Evolutionary conservation across 805 yeast genomes (phyloP).

Genomic region (Ogataea parapolymorpha): DNA sequence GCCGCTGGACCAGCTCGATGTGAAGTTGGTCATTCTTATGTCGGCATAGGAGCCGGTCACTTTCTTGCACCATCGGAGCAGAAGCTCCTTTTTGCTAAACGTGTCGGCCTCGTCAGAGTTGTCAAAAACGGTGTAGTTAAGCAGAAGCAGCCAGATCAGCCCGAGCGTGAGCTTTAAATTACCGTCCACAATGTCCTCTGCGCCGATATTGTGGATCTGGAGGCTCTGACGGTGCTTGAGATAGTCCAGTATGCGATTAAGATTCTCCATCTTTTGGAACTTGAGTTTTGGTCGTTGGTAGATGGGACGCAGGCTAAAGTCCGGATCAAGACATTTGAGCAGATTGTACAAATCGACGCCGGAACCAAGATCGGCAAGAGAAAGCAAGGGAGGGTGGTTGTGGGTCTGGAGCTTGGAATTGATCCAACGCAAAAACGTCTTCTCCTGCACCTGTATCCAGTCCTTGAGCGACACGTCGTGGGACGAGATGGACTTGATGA

Average conservation of each 20-base stretch:
- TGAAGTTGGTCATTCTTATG: constrained; percentile 45
- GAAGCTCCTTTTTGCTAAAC: constrained; percentile 36
- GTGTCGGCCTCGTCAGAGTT: constrained; percentile 10
- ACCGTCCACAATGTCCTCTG: constrained; percentile 49
- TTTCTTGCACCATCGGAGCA: constrained; percentile 53
- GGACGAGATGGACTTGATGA: constrained; percentile 7
- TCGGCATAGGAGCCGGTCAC: constrained; percentile 36
- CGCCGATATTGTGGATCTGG: constrained; percentile 42
- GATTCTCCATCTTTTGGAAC: constrained; percentile 47
- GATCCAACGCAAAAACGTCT: constrained; percentile 50
- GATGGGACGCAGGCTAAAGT: constrained; percentile 20
- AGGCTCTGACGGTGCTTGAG: constrained; percentile 36
- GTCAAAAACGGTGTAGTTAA: constrained; percentile 35
- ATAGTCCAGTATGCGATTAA: constrained; percentile 41
- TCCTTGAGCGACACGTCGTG: constrained; percentile 14
- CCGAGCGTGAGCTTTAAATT: constrained; percentile 46
- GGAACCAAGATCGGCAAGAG: constrained; percentile 36
- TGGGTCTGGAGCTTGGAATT: constrained; percentile 34
- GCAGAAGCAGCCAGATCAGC: constrained; percentile 46
- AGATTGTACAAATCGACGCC: constrained; percentile 40
- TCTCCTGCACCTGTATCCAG: constrained; percentile 46
- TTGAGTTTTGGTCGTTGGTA: constrained; percentile 39
- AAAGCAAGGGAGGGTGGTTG: constrained; percentile 22
- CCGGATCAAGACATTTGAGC: constrained; percentile 32
- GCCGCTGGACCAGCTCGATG: constrained; percentile 53